Evolutionary conservation across 257 asterid genomes (phyloP), one percentile per base, ranked within the genome.

Genomic region (Scutellaria baicalensis): DNA sequence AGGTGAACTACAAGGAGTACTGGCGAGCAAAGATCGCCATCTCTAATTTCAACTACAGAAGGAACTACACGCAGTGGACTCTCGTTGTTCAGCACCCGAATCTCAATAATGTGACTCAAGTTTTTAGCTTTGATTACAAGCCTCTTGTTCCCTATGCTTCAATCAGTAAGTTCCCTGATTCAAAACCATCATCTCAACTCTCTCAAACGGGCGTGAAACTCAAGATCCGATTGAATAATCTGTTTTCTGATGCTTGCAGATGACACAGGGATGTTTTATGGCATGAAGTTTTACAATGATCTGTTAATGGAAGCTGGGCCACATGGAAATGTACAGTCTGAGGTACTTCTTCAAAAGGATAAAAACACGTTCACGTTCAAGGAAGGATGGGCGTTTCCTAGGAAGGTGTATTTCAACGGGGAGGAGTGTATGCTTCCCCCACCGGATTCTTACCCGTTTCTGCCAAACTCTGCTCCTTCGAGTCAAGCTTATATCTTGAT

Each of bases 341-440:
- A 90, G 71, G 80, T 85, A 8, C 89, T 92, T 11, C 77, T 92
- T 27, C 92, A 85, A 81, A 92, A 92, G 83, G 93, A 88, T 54
- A 78, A 75, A 73, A 67, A 86, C 64, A 85, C 91, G 0, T 92
- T 92, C 68, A 80, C 84, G 14, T 54, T 92, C 58, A 86, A 86
- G 63, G 89, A 92, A 79, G 98, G 97, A 72, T 92, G 98, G 97
- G 95, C 93, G 0, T 92, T 92, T 47, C 98, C 98, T 6, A 83
- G 97, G 69, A 90, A 85, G 79, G 88, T 92, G 0, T 92, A 90
- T 66, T 92, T 90, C 88, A 92, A 92, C 35, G 98, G 98, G 8
- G 96, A 92, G 14, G 95, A 92, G 45, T 92, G 98, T 36, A 84
- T 79, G 88, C 82, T 90, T 40, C 98, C 98, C 3, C 82, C 93